These are phyloP conservation scores for Skeletonema menzelii DNA, from an alignment of 108 stramenopile species.

Conservation along the genomic window DNA sequence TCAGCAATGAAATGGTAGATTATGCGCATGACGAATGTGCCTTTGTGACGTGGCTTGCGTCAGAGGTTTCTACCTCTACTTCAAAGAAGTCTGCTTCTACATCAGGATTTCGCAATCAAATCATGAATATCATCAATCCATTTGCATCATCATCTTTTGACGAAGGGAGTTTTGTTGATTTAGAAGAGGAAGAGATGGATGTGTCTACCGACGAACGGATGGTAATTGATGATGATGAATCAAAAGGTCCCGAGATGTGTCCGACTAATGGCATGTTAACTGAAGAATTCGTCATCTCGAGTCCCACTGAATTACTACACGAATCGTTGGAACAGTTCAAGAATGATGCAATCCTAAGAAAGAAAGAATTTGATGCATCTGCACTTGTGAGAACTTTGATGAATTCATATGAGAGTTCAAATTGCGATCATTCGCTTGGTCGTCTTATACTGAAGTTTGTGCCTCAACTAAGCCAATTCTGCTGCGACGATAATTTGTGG, in stretches of 20 bases:
- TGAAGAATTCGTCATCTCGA: slow-evolving; percentile 4
- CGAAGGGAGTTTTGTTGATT: not conserved
- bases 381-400: slow-evolving; percentile 8
- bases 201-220: not conserved
- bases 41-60: slow-evolving; percentile 45
- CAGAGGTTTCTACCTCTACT: slow-evolving; percentile 10
- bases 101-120: not conserved
- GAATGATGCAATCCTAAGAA: not conserved
- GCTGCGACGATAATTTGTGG: slow-evolving; percentile 49
- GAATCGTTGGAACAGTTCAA: slow-evolving; percentile 13
- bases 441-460: slow-evolving; percentile 57
- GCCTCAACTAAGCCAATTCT: slow-evolving; percentile 41
- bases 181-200: not conserved
- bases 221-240: not conserved
- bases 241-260: not conserved
- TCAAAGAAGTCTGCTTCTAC: not conserved
- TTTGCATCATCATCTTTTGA: not conserved
- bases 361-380: not conserved
- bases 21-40: slow-evolving; percentile 15
- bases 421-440: not conserved
- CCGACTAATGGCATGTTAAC: not conserved
- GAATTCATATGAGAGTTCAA: not conserved
- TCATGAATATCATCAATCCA: not conserved
- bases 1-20: slow-evolving; percentile 13
- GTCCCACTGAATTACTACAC: slow-evolving; percentile 1